phyloP scores from a whole-genome alignment of 2,329 filamentous ascomycete species.

The Talaromyces funiculosus region DNA sequence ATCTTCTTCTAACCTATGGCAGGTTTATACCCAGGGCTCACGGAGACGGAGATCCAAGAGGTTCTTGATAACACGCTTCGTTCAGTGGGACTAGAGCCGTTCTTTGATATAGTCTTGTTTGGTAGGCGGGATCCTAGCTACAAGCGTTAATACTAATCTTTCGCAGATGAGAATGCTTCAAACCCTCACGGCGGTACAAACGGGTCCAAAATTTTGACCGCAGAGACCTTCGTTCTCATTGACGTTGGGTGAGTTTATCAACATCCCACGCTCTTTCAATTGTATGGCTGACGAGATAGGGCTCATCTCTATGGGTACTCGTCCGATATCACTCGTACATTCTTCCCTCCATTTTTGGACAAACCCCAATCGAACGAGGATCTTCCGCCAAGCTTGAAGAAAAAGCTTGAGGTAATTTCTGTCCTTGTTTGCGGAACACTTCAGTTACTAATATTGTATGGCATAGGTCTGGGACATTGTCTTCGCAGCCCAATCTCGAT shows the following conservation, averaged over 20 bases:
- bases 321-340: constrained; percentile 59
- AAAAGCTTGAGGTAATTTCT: constrained; percentile 42
- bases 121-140: constrained; percentile 22
- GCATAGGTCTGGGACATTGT: constrained; percentile 57
- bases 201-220: constrained; percentile 46
- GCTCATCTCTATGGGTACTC: constrained; percentile 59
- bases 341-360: constrained; percentile 43
- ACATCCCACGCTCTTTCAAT: neutral
- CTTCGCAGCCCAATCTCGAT: constrained; percentile 56
- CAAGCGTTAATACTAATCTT: neutral
- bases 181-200: constrained; percentile 38
- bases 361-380: constrained; percentile 17
- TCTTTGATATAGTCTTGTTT: constrained; percentile 62
- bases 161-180: constrained; percentile 33
- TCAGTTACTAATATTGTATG: neutral
- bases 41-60: constrained; percentile 52
- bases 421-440: neutral
- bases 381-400: constrained; percentile 23
- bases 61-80: constrained; percentile 53
- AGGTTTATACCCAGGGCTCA: constrained; percentile 53
- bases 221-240: constrained; percentile 56
- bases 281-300: constrained; percentile 21
- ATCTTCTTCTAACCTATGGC: constrained; percentile 13
- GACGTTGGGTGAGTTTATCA: constrained; percentile 46
- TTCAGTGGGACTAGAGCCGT: constrained; percentile 51